Conservation (phyloP, 2,329 filamentous ascomycete species). For the Diaporthe caulivora region DNA sequence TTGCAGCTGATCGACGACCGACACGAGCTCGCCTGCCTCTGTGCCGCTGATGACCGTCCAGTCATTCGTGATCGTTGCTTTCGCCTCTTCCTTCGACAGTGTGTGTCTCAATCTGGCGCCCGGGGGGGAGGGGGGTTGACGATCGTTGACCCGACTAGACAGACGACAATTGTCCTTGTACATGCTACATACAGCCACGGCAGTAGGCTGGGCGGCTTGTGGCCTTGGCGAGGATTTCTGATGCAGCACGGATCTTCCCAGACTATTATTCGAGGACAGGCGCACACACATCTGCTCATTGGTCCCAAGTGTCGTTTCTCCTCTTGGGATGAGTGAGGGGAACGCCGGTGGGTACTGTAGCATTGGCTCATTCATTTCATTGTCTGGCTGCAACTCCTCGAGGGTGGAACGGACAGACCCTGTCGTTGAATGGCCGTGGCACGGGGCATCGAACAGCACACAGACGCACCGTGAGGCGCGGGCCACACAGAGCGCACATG, state of each 20-base stretch:
- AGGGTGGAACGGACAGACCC: background rate
- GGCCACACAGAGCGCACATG: background rate
- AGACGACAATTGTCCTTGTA: background rate
- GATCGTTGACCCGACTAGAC: background rate
- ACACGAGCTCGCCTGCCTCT: background rate
- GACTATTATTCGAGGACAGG: background rate
- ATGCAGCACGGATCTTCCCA: background rate
- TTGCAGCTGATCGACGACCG: conserved; percentile 24
- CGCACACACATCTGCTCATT: background rate
- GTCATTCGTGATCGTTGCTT: background rate
- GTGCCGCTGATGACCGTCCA: background rate
- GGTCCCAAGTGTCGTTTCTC: background rate
- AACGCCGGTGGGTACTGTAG: background rate
- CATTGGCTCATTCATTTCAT: background rate
- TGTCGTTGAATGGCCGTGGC: background rate
- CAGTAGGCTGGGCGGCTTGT: background rate
- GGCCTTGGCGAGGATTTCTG: conserved; percentile 21
- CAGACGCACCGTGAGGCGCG: background rate
- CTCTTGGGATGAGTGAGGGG: background rate
- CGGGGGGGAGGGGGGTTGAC: background rate
- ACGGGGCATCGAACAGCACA: conserved; percentile 3
- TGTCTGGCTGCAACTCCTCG: background rate
- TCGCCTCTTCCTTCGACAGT: background rate
- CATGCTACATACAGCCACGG: background rate
- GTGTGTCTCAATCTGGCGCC: conserved; percentile 6